A percentile compares a stretch with the other conserved stretches of the same genome.
These are phyloP conservation scores for Entelexis paramagnoliae DNA, from an alignment of 1,139 yeast genomes.

Conservation along the genomic window DNA sequence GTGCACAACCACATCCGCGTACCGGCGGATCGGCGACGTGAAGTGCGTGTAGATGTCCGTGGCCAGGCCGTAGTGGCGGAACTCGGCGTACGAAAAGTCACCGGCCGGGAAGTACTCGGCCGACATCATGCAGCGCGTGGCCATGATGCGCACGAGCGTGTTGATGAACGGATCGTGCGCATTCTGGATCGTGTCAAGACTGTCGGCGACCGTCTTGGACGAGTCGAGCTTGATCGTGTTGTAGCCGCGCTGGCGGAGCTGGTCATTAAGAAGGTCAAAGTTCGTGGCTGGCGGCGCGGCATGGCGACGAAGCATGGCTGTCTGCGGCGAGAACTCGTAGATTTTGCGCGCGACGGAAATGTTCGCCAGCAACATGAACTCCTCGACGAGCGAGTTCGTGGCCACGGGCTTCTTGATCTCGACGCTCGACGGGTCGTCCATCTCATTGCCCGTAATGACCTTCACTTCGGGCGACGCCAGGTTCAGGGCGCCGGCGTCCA, in stretches of 20 bases:
- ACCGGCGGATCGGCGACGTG: constrained; percentile 96
- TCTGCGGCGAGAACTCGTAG: constrained; percentile 88
- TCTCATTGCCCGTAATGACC: constrained; percentile 93
- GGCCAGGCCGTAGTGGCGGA: constrained; percentile 93
- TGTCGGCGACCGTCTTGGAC: constrained; percentile 86
- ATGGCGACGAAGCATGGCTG: constrained; percentile 92
- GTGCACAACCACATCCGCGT: constrained; percentile 95
- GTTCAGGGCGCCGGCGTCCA: constrained; percentile 93
- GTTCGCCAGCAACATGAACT: constrained; percentile 95
- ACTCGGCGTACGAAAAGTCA: constrained; percentile 84
- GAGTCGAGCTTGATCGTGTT: constrained; percentile 70
- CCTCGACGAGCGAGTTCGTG: constrained; percentile 93
- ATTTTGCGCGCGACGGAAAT: constrained; percentile 91
- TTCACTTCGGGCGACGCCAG: constrained; percentile 97
- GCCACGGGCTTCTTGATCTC: constrained; percentile 81
- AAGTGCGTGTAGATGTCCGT: constrained; percentile 96
- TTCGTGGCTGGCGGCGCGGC: constrained; percentile 93
- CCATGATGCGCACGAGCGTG: constrained; percentile 88
- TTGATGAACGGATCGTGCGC: constrained; percentile 81
- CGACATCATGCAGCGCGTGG: constrained; percentile 98
- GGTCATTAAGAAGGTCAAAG: constrained; percentile 80
- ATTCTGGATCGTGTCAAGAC: constrained; percentile 80
- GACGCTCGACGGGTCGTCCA: constrained; percentile 93
- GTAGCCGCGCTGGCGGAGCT: constrained; percentile 69
- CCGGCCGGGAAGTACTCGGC: constrained; percentile 97